These are phyloP conservation scores for Trypanosoma platydactyli DNA, from an alignment of 208 protist genomes.

Conservation along the genomic window DNA sequence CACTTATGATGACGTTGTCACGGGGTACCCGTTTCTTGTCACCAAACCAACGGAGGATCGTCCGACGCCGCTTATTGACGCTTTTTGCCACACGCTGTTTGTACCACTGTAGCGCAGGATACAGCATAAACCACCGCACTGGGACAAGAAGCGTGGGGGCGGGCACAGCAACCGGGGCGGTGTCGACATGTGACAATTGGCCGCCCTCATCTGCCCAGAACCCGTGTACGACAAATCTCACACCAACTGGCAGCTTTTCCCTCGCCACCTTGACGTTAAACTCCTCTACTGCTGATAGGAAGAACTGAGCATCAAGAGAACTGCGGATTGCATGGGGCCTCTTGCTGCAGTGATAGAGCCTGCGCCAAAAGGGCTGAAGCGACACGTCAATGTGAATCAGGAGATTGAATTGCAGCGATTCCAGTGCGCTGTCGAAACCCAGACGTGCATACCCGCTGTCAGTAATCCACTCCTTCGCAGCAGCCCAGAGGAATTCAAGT, in stretches of 20 bases:
- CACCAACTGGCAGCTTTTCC: slow-evolving; percentile 20
- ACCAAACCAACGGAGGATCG: background rate
- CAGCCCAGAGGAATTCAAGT: slow-evolving; percentile 25
- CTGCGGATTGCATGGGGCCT: background rate
- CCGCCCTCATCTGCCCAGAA: slow-evolving; percentile 3
- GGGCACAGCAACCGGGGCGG: background rate
- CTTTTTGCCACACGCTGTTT: slow-evolving; percentile 6
- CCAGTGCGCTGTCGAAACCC: slow-evolving; percentile 26
- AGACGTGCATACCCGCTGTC: slow-evolving; percentile 7
- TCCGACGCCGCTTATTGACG: background rate
- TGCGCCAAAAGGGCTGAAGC: background rate
- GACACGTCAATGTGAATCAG: slow-evolving; percentile 18
- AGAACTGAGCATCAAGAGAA: background rate
- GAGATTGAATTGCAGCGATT: slow-evolving; percentile 13
- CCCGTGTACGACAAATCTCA: slow-evolving; percentile 18
- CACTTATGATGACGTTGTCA: slow-evolving; percentile 11
- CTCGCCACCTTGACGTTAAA: slow-evolving; percentile 8
- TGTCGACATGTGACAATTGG: slow-evolving; percentile 6
- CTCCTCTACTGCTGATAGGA: background rate
- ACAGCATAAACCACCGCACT: slow-evolving; percentile 13
- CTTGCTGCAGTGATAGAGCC: background rate
- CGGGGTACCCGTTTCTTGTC: slow-evolving; percentile 1
- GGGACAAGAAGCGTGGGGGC: background rate
- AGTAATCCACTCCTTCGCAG: slow-evolving; percentile 23
- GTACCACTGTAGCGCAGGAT: slow-evolving; percentile 9